These are phyloP conservation scores for Pseudovirgaria hyperparasitica DNA, from an alignment of 2,329 filamentous ascomycete genomes.

Conservation along the genomic window DNA sequence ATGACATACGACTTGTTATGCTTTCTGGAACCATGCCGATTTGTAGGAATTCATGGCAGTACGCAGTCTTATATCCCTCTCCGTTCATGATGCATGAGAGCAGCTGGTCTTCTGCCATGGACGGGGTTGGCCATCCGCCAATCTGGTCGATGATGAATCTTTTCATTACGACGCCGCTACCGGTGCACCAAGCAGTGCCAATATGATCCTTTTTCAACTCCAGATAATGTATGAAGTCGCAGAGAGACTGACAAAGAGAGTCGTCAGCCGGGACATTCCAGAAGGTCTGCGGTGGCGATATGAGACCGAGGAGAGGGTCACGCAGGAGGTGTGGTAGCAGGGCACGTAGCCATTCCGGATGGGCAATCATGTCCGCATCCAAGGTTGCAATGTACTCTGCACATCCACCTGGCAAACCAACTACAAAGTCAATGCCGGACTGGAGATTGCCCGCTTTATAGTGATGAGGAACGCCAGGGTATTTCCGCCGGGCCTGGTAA, in stretches of 20 bases:
- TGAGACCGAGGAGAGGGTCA: slow-evolving; percentile 33
- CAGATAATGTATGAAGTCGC: not conserved
- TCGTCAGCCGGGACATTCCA: slow-evolving; percentile 3
- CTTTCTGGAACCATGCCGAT: slow-evolving; percentile 3
- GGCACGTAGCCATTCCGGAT: slow-evolving; percentile 45
- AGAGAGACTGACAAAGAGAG: slow-evolving; percentile 2
- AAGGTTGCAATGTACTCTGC: slow-evolving; percentile 45
- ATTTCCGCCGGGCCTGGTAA: slow-evolving; percentile 31
- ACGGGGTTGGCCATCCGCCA: slow-evolving; percentile 1
- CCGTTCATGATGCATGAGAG: slow-evolving; percentile 1
- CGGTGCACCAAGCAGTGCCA: slow-evolving; percentile 2
- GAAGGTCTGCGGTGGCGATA: slow-evolving; percentile 2
- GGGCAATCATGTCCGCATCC: slow-evolving; percentile 57
- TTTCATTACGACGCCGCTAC: slow-evolving; percentile 1
- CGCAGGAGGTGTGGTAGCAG: slow-evolving; percentile 44
- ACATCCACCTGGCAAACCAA: slow-evolving; percentile 22
- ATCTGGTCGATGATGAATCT: slow-evolving; percentile 1
- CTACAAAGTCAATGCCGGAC: slow-evolving; percentile 39
- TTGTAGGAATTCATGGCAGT: slow-evolving; percentile 1
- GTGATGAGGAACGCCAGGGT: slow-evolving; percentile 29
- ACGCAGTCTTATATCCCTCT: slow-evolving; percentile 1
- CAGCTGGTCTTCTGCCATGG: slow-evolving; percentile 2
- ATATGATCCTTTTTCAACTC: slow-evolving; percentile 2
- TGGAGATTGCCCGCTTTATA: slow-evolving; percentile 48
- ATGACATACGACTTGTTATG: slow-evolving; percentile 2